Percentiles rank a stretch among this genome's conserved stretches.
Evolutionary conservation across 208 protist genomes (phyloP).

Genomic region (Trypanosoma theileri): DNA sequence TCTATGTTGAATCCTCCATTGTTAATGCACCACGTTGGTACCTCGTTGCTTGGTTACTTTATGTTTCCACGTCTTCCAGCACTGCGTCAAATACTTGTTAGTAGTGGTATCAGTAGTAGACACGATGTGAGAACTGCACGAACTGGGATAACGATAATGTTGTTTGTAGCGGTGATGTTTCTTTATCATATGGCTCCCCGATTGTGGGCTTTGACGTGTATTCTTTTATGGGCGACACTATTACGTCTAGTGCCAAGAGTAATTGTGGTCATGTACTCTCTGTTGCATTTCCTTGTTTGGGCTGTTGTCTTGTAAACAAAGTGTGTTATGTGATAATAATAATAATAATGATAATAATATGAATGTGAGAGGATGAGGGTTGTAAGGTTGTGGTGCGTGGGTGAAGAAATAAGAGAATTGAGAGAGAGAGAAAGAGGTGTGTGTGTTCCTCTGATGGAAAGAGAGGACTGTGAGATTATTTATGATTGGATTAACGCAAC

Average conservation of each 20-base stretch:
- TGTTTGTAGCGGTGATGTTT: constrained; percentile 45
- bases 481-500: too few relatives aligned
- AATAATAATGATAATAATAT: not conserved
- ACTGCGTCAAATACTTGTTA: not conserved
- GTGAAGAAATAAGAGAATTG: too few relatives aligned
- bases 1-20: constrained; percentile 2
- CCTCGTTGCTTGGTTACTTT: constrained; percentile 23
- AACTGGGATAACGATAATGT: constrained; percentile 36
- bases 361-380: too few relatives aligned
- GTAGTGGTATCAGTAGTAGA: not conserved
- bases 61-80: constrained; percentile 12
- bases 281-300: constrained; percentile 36
- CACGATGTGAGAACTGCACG: constrained; percentile 25
- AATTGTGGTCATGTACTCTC: constrained; percentile 32
- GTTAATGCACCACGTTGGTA: constrained; percentile 27
- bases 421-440: too few relatives aligned
- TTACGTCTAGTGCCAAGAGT: constrained; percentile 32
- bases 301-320: constrained; percentile 11
- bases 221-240: constrained; percentile 34
- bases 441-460: too few relatives aligned
- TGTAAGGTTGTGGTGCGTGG: too few relatives aligned
- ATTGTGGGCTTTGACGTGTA: constrained; percentile 39
- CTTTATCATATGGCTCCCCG: constrained; percentile 27
- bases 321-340: constrained; percentile 17
- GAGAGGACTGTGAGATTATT: too few relatives aligned